These are phyloP conservation scores for Otatea glauca DNA, from an alignment of 176 grass and related monocot species.

Conservation along the genomic window DNA sequence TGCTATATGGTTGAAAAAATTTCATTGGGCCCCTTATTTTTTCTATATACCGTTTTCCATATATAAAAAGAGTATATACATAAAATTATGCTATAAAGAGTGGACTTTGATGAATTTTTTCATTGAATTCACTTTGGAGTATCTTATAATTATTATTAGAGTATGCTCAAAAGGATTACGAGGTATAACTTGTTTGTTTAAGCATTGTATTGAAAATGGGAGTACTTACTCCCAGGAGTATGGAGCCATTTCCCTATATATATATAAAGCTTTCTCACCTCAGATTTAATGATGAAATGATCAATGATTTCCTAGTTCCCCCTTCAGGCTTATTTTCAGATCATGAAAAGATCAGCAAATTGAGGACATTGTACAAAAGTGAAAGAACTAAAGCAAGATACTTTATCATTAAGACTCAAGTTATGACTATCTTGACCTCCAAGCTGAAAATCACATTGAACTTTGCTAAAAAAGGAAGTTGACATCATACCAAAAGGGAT, in stretches of 20 bases:
- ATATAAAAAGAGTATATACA: too few relatives aligned
- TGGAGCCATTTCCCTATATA: not conserved
- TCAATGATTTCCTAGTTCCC: not conserved
- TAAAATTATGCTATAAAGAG: too few relatives aligned
- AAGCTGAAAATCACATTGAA: constrained; percentile 17
- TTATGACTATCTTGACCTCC: constrained; percentile 13
- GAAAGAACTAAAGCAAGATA: constrained; percentile 27
- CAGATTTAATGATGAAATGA: constrained; percentile 12
- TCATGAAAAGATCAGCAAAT: not conserved
- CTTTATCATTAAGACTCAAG: not conserved
- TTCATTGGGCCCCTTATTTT: too few relatives aligned
- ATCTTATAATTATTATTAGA: too few relatives aligned
- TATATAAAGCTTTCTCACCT: not conserved
- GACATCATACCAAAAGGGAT: constrained; percentile 83
- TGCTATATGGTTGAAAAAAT: too few relatives aligned
- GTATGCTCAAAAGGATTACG: too few relatives aligned
- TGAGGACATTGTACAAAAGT: constrained; percentile 6
- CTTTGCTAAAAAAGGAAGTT: constrained; percentile 18
- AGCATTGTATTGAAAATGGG: too few relatives aligned
- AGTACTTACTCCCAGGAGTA: too few relatives aligned
- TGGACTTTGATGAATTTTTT: too few relatives aligned
- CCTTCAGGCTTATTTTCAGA: not conserved
- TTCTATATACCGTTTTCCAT: too few relatives aligned
- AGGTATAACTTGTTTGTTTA: too few relatives aligned
- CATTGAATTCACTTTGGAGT: too few relatives aligned